A percentile compares a stretch with the other conserved stretches of the same genome.
These are phyloP conservation scores for Agapanthus africanus DNA, from an alignment of 106 monocot genomes.

Conservation along the genomic window DNA sequence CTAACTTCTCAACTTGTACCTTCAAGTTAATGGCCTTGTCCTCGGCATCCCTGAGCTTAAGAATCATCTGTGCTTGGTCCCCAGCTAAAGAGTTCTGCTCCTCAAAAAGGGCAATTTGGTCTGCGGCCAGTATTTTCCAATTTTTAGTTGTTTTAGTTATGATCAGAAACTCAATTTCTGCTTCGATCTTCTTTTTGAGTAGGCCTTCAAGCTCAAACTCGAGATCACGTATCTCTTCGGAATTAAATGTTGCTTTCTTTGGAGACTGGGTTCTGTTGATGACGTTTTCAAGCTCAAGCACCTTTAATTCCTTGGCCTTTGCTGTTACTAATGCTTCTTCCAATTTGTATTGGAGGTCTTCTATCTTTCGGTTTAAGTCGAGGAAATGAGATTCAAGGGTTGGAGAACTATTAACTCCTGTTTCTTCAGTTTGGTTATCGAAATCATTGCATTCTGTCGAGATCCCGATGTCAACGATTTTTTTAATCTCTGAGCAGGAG, in stretches of 20 bases:
- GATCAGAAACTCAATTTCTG: conserved; percentile 44
- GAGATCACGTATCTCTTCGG: conserved; percentile 11
- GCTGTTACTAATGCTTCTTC: conserved; percentile 16
- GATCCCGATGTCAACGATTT: conserved; percentile 26
- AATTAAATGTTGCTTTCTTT: no score
- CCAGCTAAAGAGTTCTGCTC: no score
- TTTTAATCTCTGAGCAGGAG: conserved; percentile 36
- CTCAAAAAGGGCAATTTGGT: conserved; percentile 27
- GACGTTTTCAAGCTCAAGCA: conserved; percentile 26
- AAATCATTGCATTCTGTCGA: not conserved
- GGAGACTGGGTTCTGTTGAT: not conserved
- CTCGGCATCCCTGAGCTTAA: conserved; percentile 30
- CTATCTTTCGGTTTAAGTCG: conserved; percentile 20
- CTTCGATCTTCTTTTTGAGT: conserved; percentile 41
- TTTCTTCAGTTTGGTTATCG: conserved; percentile 28
- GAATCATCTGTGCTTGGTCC: no score
- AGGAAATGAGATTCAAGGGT: conserved; percentile 15
- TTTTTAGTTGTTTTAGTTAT: conserved; percentile 21
- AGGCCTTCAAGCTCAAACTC: conserved; percentile 50
- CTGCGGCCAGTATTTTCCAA: conserved; percentile 24
- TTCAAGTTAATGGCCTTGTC: conserved; percentile 20
- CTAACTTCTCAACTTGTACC: conserved; percentile 30
- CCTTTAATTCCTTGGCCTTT: conserved; percentile 26
- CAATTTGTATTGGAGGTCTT: conserved; percentile 20
- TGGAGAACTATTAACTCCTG: conserved; percentile 16